Evolutionary conservation across 345 rosid genomes (phyloP).

Genomic region (Hibiscus tridactylites): DNA sequence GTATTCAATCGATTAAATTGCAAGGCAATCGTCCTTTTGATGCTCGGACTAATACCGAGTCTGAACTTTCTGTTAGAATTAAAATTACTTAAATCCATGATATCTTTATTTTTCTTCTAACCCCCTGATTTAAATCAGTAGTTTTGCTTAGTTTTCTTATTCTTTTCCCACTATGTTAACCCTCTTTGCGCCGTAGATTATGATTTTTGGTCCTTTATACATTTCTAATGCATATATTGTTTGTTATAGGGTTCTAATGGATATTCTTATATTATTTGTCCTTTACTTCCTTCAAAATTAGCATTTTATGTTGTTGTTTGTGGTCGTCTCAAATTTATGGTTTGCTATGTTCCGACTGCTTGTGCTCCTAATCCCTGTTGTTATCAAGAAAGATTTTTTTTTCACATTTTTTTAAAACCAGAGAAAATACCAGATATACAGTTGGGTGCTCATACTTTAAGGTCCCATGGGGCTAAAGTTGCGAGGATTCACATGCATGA

Average conservation of each 20-base stretch:
- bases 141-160: not conserved
- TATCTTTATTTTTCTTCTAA: not conserved
- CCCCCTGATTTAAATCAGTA: not conserved
- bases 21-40: not conserved
- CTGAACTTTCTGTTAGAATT: not conserved
- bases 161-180: no score
- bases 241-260: not conserved
- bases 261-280: not conserved
- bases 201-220: not conserved
- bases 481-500: conserved; percentile 76
- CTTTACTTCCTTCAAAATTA: not conserved
- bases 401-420: conserved; percentile 5
- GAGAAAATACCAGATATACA: conserved; percentile 67
- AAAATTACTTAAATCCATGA: not conserved
- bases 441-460: conserved; percentile 57
- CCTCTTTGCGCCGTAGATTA: no score
- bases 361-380: not conserved
- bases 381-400: not conserved
- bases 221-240: not conserved
- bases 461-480: conserved; percentile 67
- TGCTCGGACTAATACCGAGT: not conserved
- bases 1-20: not conserved
- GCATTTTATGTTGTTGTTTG: not conserved
- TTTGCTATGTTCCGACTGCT: not conserved
- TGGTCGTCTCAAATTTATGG: not conserved